Conservation (phyloP, 495 filamentous ascomycete genomes). For the Penicillium salamii region DNA sequence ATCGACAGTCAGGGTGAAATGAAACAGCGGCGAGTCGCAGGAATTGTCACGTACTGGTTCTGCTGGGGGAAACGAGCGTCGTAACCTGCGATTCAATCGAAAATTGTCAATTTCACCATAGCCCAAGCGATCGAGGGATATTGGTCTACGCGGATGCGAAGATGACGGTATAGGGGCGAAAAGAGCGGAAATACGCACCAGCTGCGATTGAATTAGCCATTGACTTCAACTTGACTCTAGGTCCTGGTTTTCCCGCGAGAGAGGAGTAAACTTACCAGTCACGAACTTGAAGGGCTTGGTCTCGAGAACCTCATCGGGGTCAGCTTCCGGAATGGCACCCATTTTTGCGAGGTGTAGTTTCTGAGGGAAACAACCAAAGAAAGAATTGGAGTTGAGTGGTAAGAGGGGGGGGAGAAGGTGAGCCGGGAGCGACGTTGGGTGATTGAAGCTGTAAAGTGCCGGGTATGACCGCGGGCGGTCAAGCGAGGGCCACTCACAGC, state of each 20-base stretch:
- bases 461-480: constrained; percentile 42
- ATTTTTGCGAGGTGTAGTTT: constrained; percentile 40
- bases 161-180: constrained; percentile 10
- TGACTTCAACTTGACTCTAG: constrained; percentile 29
- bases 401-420: constrained; percentile 17
- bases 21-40: background rate
- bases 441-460: constrained; percentile 42
- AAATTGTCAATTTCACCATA: constrained; percentile 32
- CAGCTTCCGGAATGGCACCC: constrained; percentile 66
- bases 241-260: constrained; percentile 20
- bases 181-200: constrained; percentile 37
- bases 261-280: constrained; percentile 70
- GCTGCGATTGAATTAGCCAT: constrained; percentile 48
- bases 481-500: constrained; percentile 46
- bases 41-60: constrained; percentile 68
- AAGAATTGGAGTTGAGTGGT: constrained; percentile 16
- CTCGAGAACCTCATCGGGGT: constrained; percentile 78
- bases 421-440: constrained; percentile 28
- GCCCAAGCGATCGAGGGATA: constrained; percentile 16
- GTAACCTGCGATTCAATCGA: constrained; percentile 63
- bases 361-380: constrained; percentile 16
- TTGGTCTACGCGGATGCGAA: constrained; percentile 9
- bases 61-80: constrained; percentile 98
- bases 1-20: constrained; percentile 10
- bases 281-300: constrained; percentile 99